Evolutionary conservation across 805 yeast species (phyloP).

Genomic region (Yarrowia porcina): DNA sequence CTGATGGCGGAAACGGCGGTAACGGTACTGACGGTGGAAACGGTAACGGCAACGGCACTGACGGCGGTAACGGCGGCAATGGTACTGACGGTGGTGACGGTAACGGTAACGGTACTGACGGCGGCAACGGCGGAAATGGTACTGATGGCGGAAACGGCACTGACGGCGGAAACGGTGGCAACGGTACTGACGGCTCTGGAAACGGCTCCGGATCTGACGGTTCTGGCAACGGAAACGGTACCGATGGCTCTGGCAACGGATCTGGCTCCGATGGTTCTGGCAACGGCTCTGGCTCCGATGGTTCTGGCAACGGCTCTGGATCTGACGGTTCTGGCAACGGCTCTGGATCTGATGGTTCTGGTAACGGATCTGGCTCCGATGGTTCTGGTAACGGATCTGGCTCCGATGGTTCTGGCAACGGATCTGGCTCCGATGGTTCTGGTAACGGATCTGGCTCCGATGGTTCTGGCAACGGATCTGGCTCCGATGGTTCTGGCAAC

Average conservation of each 20-base stretch:
- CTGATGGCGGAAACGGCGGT: too few relatives aligned
- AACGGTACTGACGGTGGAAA: too few relatives aligned
- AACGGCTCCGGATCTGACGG: not conserved
- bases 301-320: not conserved
- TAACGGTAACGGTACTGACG: too few relatives aligned
- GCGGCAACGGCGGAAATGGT: not conserved
- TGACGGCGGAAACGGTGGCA: not conserved
- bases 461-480: not conserved
- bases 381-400: not conserved
- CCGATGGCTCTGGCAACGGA: not conserved
- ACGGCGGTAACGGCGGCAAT: too few relatives aligned
- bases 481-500: not conserved
- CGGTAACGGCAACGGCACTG: too few relatives aligned
- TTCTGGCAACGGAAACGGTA: not conserved
- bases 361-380: not conserved
- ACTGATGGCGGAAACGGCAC: not conserved
- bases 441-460: not conserved
- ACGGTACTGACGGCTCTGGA: not conserved
- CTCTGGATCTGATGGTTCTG: not conserved
- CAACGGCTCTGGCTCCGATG: not conserved
- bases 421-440: not conserved
- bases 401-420: not conserved
- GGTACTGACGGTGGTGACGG: too few relatives aligned
- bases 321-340: not conserved
- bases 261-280: not conserved